Evolutionary conservation across 768 basidiomycete species (phyloP).

Genomic region (Cystofilobasidium ferigula): DNA sequence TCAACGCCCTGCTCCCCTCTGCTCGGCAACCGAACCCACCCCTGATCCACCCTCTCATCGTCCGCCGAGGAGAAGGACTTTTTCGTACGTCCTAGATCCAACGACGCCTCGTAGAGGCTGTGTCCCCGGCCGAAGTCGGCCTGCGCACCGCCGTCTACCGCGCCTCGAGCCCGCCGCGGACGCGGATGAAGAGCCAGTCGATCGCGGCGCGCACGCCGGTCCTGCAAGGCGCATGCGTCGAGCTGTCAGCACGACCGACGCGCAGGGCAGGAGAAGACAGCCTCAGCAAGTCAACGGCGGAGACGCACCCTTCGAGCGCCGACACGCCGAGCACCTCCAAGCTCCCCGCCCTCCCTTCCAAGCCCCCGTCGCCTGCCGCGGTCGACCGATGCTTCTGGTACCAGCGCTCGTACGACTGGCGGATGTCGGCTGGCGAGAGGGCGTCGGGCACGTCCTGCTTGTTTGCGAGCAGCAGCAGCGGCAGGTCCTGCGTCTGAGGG

Average conservation of each 20-base stretch:
- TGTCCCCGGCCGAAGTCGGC: not conserved
- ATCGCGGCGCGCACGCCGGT: constrained; percentile 16
- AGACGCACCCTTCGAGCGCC: constrained; percentile 23
- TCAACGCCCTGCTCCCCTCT: no score
- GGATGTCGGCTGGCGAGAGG: constrained; percentile 77
- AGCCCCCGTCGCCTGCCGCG: not conserved
- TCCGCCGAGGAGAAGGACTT: no score
- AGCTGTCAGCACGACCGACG: not conserved
- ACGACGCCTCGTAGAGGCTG: no score
- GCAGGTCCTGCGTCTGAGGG: constrained; percentile 79
- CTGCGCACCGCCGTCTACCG: not conserved
- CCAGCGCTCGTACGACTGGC: constrained; percentile 49
- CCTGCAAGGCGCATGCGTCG: not conserved
- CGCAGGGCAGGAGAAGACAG: not conserved
- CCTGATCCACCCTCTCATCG: no score
- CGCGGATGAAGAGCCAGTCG: constrained; percentile 15
- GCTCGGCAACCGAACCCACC: no score
- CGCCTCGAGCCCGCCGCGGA: not conserved
- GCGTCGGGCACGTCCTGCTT: constrained; percentile 79
- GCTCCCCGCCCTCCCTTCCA: constrained; percentile 22
- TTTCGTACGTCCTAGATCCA: no score
- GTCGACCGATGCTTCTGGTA: constrained; percentile 29
- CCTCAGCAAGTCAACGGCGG: not conserved
- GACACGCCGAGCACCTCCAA: constrained; percentile 24
- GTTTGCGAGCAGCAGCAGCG: constrained; percentile 83